These are phyloP conservation scores for carrot (Daucus carota) DNA, from an alignment of 129 eudicot genomes.

Conservation along the genomic window DNA sequence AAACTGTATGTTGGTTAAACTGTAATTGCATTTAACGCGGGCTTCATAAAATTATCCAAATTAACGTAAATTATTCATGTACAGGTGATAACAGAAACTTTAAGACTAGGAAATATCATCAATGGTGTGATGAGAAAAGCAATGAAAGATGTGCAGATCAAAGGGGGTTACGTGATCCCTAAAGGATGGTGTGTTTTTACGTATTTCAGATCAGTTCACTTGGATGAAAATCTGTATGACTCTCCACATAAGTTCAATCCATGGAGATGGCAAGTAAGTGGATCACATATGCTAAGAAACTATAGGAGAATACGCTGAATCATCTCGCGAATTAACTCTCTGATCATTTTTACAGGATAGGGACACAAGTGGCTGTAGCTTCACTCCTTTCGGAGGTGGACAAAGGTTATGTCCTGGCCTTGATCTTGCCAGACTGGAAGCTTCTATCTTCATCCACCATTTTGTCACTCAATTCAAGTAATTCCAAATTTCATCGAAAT, in stretches of 20 bases:
- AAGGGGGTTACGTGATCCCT: slow-evolving; percentile 67
- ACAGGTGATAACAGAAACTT: slow-evolving; percentile 85
- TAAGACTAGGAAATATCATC: slow-evolving; percentile 83
- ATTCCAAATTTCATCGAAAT: background rate
- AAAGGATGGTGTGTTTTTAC: slow-evolving; percentile 88
- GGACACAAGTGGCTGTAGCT: slow-evolving; percentile 42
- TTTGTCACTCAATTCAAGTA: slow-evolving; percentile 83
- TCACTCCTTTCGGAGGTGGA: slow-evolving; percentile 98
- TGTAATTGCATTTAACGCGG: background rate
- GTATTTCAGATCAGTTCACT: slow-evolving; percentile 85
- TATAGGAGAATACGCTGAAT: too few species aligned
- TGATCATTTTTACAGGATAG: slow-evolving; percentile 31
- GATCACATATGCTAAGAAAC: background rate
- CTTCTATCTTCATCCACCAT: slow-evolving; percentile 88
- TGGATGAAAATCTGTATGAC: slow-evolving; percentile 60
- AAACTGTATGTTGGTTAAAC: slow-evolving; percentile 37
- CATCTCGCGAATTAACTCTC: background rate
- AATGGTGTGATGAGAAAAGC: slow-evolving; percentile 92
- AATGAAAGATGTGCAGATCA: slow-evolving; percentile 80
- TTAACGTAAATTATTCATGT: background rate
- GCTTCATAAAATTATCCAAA: background rate
- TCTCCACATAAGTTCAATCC: slow-evolving; percentile 73
- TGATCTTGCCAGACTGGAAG: slow-evolving; percentile 93
- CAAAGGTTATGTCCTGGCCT: slow-evolving; percentile 97
- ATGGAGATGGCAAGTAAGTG: slow-evolving; percentile 96